phyloP scores from a whole-genome alignment of 768 basidiomycete genomes.

The Tylopilus vinaceipallidus region DNA sequence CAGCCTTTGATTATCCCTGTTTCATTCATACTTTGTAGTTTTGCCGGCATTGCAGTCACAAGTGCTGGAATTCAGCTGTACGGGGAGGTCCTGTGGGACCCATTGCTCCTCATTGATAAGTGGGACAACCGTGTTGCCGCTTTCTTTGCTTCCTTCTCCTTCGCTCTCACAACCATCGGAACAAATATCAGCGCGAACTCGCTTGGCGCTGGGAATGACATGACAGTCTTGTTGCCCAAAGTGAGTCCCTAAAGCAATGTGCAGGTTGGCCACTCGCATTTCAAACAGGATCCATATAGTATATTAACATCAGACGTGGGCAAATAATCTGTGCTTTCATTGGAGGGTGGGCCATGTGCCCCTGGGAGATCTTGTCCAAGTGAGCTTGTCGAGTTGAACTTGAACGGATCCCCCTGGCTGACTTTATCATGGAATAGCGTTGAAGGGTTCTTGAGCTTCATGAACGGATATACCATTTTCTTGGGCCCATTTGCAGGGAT shows the following conservation, averaged over 20 bases:
- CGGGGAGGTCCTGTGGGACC: constrained; percentile 58
- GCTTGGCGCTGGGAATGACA: constrained; percentile 76
- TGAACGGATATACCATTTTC: constrained; percentile 84
- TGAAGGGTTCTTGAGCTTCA: constrained; percentile 69
- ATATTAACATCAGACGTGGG: constrained; percentile 76
- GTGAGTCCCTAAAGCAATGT: constrained; percentile 35
- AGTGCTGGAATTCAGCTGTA: constrained; percentile 60
- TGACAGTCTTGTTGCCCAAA: constrained; percentile 72
- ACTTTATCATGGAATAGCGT: constrained; percentile 34
- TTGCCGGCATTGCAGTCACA: constrained; percentile 80
- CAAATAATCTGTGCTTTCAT: constrained; percentile 76
- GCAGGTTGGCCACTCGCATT: background rate
- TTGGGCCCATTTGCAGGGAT: constrained; percentile 84
- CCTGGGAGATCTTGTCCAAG: constrained; percentile 79
- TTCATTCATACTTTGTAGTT: constrained; percentile 73
- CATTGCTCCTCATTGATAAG: constrained; percentile 66
- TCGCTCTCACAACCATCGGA: constrained; percentile 39
- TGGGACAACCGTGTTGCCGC: constrained; percentile 87
- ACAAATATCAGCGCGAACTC: constrained; percentile 62
- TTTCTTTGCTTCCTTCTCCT: constrained; percentile 80
- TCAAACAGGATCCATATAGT: constrained; percentile 9
- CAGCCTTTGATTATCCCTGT: constrained; percentile 76
- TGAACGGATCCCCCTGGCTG: background rate
- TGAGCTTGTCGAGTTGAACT: background rate
- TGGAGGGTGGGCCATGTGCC: constrained; percentile 82